These are phyloP conservation scores for Claviceps purpurea DNA, from an alignment of 2,329 filamentous ascomycete species.

Conservation along the genomic window DNA sequence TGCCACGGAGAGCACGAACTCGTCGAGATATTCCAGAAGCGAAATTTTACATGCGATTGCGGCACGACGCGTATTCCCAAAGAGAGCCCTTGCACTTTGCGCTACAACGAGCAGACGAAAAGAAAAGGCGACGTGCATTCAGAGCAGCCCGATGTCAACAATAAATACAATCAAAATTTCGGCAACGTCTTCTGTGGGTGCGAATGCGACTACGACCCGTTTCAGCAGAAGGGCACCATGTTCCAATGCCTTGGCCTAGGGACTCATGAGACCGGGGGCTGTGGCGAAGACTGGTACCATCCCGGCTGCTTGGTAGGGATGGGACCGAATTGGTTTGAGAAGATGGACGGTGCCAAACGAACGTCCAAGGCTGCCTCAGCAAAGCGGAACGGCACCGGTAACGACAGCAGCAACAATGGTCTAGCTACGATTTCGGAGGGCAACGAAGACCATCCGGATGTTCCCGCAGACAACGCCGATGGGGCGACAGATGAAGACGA, in stretches of 20 bases:
- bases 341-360: conserved; percentile 24
- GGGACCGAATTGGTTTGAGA: conserved; percentile 57
- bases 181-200: conserved; percentile 87
- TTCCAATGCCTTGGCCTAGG: conserved; percentile 89
- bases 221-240: conserved; percentile 91
- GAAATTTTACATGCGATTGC: conserved; percentile 93
- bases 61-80: conserved; percentile 68
- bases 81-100: conserved; percentile 61
- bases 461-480: conserved; percentile 9
- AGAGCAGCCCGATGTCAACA: conserved; percentile 56
- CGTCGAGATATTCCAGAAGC: conserved; percentile 91
- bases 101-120: conserved; percentile 59
- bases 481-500: conserved; percentile 31
- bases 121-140: conserved; percentile 64
- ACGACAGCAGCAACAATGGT: conserved; percentile 1
- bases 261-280: conserved; percentile 67
- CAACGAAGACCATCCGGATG: conserved; percentile 20
- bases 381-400: conserved; percentile 4
- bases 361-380: conserved; percentile 11
- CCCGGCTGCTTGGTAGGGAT: conserved; percentile 81
- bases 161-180: conserved; percentile 95
- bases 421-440: conserved; percentile 39
- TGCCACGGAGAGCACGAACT: conserved; percentile 92
- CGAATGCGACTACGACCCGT: conserved; percentile 72
- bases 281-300: conserved; percentile 97